Conservation (phyloP, 169 alveolate genomes). For the Babesia ovata region DNA sequence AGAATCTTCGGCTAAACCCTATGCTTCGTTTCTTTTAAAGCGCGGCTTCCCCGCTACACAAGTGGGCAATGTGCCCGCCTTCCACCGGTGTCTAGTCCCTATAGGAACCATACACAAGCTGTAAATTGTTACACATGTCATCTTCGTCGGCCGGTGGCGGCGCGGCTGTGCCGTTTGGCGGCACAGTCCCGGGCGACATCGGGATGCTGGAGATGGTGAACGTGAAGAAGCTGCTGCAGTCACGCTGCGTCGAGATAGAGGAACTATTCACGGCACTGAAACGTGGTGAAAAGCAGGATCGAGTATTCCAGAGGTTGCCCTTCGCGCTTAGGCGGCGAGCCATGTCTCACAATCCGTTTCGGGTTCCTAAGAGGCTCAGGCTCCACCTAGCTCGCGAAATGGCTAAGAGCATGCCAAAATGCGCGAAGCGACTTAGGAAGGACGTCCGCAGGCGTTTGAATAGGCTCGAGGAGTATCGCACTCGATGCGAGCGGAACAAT, state of each 20-base stretch:
- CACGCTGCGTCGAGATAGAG: conserved; percentile 57
- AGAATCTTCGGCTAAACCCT: not conserved
- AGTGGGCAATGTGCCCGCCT: no score
- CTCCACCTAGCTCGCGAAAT: conserved; percentile 72
- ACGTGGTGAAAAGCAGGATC: conserved; percentile 59
- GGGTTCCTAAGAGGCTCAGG: conserved; percentile 87
- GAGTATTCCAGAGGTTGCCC: conserved; percentile 87
- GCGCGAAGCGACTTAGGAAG: conserved; percentile 59
- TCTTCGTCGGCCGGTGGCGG: conserved; percentile 1
- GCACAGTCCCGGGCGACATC: conserved; percentile 61
- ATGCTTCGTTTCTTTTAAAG: no score
- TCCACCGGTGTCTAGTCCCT: not conserved
- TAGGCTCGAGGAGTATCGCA: conserved; percentile 69
- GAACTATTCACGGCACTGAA: conserved; percentile 45
- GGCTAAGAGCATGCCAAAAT: conserved; percentile 74
- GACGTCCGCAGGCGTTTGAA: conserved; percentile 69
- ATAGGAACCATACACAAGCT: not conserved
- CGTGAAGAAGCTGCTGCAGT: conserved; percentile 54
- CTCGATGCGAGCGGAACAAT: conserved; percentile 73
- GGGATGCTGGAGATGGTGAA: conserved; percentile 54
- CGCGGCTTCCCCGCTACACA: no score
- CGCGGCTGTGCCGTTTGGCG: conserved; percentile 30
- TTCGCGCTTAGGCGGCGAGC: conserved; percentile 90
- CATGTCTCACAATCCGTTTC: conserved; percentile 92
- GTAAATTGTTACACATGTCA: no score